Evolutionary conservation across 2,329 filamentous ascomycete genomes (phyloP).

Genomic region (Shiraia sp.): DNA sequence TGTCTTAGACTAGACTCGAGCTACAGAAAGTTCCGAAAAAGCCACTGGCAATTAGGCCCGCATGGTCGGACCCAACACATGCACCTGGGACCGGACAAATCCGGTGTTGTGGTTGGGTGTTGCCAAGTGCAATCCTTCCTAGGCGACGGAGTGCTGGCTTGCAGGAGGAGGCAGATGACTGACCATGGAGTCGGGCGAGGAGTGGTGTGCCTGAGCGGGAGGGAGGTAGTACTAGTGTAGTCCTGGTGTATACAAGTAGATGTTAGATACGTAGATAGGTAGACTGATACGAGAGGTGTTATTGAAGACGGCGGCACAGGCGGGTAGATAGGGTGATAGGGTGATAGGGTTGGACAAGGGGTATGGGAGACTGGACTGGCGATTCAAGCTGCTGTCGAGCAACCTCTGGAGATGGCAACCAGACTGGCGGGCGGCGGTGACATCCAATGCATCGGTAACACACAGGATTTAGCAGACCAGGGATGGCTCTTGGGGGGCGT

Average conservation of each 20-base stretch:
- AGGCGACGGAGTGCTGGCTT: not conserved
- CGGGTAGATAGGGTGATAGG: no score
- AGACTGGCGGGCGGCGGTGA: slow-evolving; percentile 9
- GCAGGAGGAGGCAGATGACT: no score
- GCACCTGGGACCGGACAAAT: not conserved
- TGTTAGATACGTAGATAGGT: no score
- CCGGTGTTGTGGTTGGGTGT: slow-evolving; percentile 9
- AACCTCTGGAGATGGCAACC: slow-evolving; percentile 9
- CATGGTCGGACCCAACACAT: slow-evolving; percentile 1
- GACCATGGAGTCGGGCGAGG: no score
- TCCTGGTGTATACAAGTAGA: no score
- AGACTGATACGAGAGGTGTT: no score
- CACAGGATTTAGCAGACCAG: not conserved
- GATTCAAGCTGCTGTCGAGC: not conserved
- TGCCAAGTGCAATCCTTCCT: slow-evolving; percentile 14
- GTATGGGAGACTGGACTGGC: no score
- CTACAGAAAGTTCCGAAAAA: not conserved
- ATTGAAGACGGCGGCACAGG: no score
- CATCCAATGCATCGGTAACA: slow-evolving; percentile 3
- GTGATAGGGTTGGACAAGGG: no score
- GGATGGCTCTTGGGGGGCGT: slow-evolving; percentile 9
- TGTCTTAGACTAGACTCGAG: no score
- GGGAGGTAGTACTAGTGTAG: no score
- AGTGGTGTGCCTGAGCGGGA: no score
- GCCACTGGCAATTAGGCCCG: not conserved